Conservation (phyloP, 2,329 filamentous ascomycete genomes). For the Colletotrichum limetticola region DNA sequence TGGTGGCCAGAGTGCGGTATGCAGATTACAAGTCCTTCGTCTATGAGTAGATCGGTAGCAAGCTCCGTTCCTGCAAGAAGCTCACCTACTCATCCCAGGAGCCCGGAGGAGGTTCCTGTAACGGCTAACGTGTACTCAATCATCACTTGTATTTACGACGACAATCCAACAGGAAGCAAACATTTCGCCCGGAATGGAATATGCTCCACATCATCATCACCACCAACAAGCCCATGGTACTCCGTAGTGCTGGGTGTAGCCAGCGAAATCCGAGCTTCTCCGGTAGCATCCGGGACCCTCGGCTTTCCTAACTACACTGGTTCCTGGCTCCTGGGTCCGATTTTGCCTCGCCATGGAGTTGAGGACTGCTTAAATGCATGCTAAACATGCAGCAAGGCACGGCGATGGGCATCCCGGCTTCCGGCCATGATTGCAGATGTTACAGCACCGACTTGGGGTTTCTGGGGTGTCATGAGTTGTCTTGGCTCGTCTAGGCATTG, state of each 20-base stretch:
- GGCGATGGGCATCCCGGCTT: constrained; percentile 8
- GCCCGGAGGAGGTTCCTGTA: constrained; percentile 5
- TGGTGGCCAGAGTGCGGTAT: background rate
- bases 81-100: background rate
- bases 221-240: background rate
- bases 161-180: constrained; percentile 19
- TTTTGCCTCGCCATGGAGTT: background rate
- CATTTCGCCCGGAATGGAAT: constrained; percentile 18
- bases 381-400: background rate
- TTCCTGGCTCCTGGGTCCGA: background rate
- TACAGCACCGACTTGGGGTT: background rate
- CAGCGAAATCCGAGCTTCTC: background rate
- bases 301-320: background rate
- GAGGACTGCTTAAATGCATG: background rate
- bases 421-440: constrained; percentile 4
- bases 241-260: background rate
- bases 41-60: background rate
- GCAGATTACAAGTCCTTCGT: background rate
- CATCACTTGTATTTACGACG: background rate
- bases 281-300: background rate
- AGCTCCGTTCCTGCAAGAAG: background rate
- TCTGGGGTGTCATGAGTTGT: background rate
- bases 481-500: too few species aligned
- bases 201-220: background rate
- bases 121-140: background rate